Percentiles rank a stretch among this genome's conserved stretches.
These are phyloP conservation scores for Hyaloscypha bicolor DNA, from an alignment of 495 filamentous ascomycete genomes.

Conservation along the genomic window DNA sequence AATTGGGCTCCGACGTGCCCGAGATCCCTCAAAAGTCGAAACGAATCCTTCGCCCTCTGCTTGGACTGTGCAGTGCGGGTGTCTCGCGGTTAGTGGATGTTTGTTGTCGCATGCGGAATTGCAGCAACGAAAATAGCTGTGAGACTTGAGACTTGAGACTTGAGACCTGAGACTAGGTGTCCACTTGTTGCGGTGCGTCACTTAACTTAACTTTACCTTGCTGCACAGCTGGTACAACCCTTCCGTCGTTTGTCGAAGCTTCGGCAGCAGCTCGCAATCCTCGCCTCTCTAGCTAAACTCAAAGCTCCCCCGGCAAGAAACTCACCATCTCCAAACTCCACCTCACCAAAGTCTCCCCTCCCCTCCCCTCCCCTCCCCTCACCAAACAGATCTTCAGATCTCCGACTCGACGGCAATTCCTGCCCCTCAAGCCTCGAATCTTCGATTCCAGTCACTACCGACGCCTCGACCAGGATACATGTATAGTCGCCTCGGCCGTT, in stretches of 20 bases:
- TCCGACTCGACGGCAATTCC: neutral
- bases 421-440: neutral
- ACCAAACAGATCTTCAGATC: constrained; percentile 7
- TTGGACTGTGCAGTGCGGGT: neutral
- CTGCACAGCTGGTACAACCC: too few relatives aligned
- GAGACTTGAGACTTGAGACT: neutral
- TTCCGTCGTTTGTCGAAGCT: neutral
- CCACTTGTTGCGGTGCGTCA: too few relatives aligned
- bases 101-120: constrained; percentile 4
- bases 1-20: neutral
- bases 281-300: neutral
- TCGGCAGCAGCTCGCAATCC: neutral
- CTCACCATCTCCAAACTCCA: neutral
- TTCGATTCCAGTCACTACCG: constrained; percentile 1
- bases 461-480: constrained; percentile 4
- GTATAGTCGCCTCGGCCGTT: constrained; percentile 16
- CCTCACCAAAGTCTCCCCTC: neutral
- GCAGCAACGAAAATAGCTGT: neutral
- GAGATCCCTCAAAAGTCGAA: neutral
- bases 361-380: too few relatives aligned
- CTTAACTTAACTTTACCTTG: neutral
- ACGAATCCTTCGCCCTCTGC: constrained; percentile 1
- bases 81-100: constrained; percentile 9
- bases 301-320: neutral
- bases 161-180: neutral